Evolutionary conservation across 169 alveolate genomes (phyloP), one percentile per base, ranked within the genome.

Genomic region (Plasmodium chabaudi): DNA sequence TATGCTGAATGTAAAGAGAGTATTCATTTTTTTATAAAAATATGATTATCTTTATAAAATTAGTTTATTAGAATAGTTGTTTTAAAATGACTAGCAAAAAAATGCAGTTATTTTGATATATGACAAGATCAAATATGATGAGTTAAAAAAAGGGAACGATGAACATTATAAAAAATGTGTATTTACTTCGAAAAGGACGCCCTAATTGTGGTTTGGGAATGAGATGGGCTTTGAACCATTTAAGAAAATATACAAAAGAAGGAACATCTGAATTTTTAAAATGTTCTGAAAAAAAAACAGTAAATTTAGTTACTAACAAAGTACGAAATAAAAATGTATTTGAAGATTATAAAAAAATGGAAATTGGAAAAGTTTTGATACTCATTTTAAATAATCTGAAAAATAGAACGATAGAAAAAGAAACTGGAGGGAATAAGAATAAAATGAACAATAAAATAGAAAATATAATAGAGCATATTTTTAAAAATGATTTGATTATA

Each of bases 141-240:
- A 51, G 55, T 49, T 21, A 47, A 25, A 3, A 70, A 53, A 47
- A 71, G 55, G 71, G 17, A 61, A 61, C 49, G n/a, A 71, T 71
- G 84, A 71, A 27, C 49, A 71, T 55, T 5, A 23, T 25, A 51
- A 71, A 71, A 71, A 71, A 71, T 71, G 84, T 49, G 19, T 53
- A 23, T 56, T 71, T 71, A 17, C n/a, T 15, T 42, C 7, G 68
- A n/a, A 71, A 39, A 13, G 27, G 27, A 9, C 6, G 47, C 56
- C 42, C 44, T 51, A n/a, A 49, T 55, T 17, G 9, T 12, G 23
- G 19, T 34, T 34, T 34, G 1, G 47, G 25, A 60, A 25, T 21
- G 47, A 68, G 25, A n/a, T 9, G 63, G 10, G 21, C 21, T 53
- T 71, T 51, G 68, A 42, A 21, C 6, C 15, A 27, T 39, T 13